These are phyloP conservation scores for Ceratobasidium sp. DNA, from an alignment of 1,284 basidiomycete species.

Conservation along the genomic window DNA sequence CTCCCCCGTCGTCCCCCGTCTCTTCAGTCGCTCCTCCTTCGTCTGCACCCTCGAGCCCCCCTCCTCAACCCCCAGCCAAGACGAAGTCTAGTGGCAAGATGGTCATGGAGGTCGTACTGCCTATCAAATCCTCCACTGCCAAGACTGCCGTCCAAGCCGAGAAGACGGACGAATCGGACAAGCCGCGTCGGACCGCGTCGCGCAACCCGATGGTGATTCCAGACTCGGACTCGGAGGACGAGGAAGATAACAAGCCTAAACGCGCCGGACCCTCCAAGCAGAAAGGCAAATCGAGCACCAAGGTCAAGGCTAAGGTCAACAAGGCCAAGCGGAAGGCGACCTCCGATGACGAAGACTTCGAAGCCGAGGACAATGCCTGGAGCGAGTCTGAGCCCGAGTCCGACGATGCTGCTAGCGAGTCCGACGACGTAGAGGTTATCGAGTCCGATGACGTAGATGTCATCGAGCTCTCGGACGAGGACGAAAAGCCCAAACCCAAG, in stretches of 20 bases:
- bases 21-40: conserved; percentile 28
- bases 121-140: conserved; percentile 41
- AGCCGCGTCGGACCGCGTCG: conserved; percentile 8
- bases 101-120: conserved; percentile 66
- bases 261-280: conserved; percentile 52
- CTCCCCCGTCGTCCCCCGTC: conserved; percentile 33
- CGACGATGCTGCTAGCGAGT: conserved; percentile 60
- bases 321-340: conserved; percentile 39
- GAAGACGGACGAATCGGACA: conserved; percentile 2
- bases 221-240: conserved; percentile 38
- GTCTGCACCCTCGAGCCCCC: conserved; percentile 41
- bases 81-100: conserved; percentile 1
- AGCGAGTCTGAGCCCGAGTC: conserved; percentile 44
- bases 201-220: conserved; percentile 31
- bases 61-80: neutral
- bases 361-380: conserved; percentile 51
- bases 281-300: conserved; percentile 26
- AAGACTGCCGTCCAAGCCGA: conserved; percentile 7
- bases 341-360: conserved; percentile 49
- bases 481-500: conserved; percentile 47
- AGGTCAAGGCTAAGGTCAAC: conserved; percentile 49
- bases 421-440: conserved; percentile 44
- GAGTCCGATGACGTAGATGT: neutral
- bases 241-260: conserved; percentile 48
- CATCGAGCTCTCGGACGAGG: conserved; percentile 31